Evolutionary conservation across 2,329 filamentous ascomycete genomes (phyloP).

Genomic region (Diplodia corticola): DNA sequence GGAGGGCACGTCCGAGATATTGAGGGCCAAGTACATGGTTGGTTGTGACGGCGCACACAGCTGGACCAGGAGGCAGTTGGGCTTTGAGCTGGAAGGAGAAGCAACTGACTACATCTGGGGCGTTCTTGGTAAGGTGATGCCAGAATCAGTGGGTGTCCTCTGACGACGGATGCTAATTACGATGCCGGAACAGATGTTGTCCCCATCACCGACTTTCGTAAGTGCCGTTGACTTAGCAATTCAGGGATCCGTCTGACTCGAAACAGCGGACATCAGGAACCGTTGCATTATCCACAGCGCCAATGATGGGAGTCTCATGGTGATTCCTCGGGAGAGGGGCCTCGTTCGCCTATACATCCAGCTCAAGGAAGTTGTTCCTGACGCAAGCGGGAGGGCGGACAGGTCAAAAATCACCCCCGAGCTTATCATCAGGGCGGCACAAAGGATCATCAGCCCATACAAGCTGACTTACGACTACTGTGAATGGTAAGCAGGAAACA

Average conservation of each 20-base stretch:
- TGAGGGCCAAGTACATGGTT: conserved; percentile 64
- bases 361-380: conserved; percentile 52
- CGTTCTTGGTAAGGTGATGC: conserved; percentile 43
- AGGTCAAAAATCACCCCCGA: conserved; percentile 64
- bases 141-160: neutral
- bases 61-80: conserved; percentile 62
- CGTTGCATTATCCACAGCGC: conserved; percentile 61
- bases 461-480: conserved; percentile 64
- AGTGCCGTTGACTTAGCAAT: conserved; percentile 15
- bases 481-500: conserved; percentile 55
- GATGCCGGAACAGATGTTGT: conserved; percentile 46
- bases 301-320: conserved; percentile 60
- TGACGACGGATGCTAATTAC: conserved; percentile 27
- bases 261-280: conserved; percentile 55
- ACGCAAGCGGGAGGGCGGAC: conserved; percentile 52
- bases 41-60: conserved; percentile 69
- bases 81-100: conserved; percentile 58
- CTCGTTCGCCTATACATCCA: conserved; percentile 67
- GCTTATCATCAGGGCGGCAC: conserved; percentile 62
- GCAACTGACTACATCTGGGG: conserved; percentile 57
- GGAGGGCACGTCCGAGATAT: conserved; percentile 41
- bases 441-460: conserved; percentile 67
- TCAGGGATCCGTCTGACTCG: conserved; percentile 2
- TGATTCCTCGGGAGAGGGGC: conserved; percentile 64
- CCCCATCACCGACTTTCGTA: conserved; percentile 58